Conservation (phyloP, 257 asterid genomes). For the Dorcoceras hygrometricum region DNA sequence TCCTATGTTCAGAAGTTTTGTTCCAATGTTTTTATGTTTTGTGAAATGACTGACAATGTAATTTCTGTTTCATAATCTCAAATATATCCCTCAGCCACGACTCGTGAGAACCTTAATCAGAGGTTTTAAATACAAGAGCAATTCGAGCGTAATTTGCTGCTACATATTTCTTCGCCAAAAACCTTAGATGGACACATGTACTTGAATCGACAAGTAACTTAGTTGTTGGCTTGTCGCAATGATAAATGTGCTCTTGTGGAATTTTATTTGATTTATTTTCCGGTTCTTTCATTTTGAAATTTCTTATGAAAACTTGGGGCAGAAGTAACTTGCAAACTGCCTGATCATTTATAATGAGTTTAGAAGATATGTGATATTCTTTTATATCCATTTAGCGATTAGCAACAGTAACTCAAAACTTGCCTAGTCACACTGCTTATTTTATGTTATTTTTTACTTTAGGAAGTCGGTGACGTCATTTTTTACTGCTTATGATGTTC, state of each 20-base stretch:
- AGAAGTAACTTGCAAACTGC: neutral
- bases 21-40: neutral
- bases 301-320: neutral
- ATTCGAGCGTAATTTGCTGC: neutral
- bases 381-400: neutral
- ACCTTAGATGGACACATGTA: neutral
- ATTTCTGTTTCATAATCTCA: neutral
- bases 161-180: neutral
- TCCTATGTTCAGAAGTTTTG: neutral
- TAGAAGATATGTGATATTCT: neutral
- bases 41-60: neutral
- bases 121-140: too few species aligned
- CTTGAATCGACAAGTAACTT: too few species aligned
- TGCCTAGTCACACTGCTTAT: neutral
- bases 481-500: constrained; percentile 91
- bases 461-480: constrained; percentile 92
- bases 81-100: neutral
- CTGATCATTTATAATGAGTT: neutral
- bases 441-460: constrained; percentile 25
- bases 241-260: neutral
- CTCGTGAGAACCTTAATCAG: neutral
- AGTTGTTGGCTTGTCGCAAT: neutral
- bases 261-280: neutral
- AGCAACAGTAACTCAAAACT: neutral
- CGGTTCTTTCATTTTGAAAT: neutral